phyloP scores from a whole-genome alignment of 768 basidiomycete genomes.

The Mycena albidolilacea region DNA sequence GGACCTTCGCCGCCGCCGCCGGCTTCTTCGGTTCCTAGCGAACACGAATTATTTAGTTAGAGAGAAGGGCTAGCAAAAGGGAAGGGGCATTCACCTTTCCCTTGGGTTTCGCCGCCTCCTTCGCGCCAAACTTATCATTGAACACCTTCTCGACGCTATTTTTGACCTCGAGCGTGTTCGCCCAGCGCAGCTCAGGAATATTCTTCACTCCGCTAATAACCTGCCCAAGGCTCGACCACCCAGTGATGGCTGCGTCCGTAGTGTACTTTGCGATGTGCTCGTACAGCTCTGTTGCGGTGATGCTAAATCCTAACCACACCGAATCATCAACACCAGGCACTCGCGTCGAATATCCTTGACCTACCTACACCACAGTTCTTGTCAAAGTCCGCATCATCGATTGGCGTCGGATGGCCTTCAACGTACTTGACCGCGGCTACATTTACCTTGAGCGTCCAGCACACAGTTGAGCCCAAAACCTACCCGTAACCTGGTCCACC shows the following conservation, averaged over 20 bases:
- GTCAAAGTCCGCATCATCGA: slow-evolving; percentile 82
- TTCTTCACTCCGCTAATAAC: slow-evolving; percentile 75
- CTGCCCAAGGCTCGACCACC: slow-evolving; percentile 84
- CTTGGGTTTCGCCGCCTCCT: slow-evolving; percentile 76
- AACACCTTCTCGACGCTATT: slow-evolving; percentile 82
- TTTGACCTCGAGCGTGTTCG: slow-evolving; percentile 87
- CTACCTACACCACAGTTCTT: slow-evolving; percentile 89
- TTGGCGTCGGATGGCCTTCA: slow-evolving; percentile 70
- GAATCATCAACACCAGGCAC: slow-evolving; percentile 10
- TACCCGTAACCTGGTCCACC: slow-evolving; percentile 91
- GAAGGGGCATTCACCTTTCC: slow-evolving; percentile 63
- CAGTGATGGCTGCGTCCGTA: slow-evolving; percentile 65
- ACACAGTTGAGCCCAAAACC: slow-evolving; percentile 41
- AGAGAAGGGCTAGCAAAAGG: not conserved
- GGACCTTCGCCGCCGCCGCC: slow-evolving; percentile 48
- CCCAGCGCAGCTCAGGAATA: slow-evolving; percentile 82
- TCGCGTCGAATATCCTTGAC: slow-evolving; percentile 46
- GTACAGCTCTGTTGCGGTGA: slow-evolving; percentile 77
- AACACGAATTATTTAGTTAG: not conserved
- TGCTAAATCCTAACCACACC: slow-evolving; percentile 75
- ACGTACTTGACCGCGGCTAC: slow-evolving; percentile 85
- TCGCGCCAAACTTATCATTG: slow-evolving; percentile 77
- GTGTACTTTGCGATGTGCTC: slow-evolving; percentile 71
- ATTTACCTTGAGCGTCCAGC: not conserved
- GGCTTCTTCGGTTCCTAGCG: slow-evolving; percentile 65